A percentile compares a stretch with the other conserved stretches of the same genome.
Evolutionary conservation across 768 basidiomycete genomes (phyloP).

Genomic region (Megacollybia marginata): DNA sequence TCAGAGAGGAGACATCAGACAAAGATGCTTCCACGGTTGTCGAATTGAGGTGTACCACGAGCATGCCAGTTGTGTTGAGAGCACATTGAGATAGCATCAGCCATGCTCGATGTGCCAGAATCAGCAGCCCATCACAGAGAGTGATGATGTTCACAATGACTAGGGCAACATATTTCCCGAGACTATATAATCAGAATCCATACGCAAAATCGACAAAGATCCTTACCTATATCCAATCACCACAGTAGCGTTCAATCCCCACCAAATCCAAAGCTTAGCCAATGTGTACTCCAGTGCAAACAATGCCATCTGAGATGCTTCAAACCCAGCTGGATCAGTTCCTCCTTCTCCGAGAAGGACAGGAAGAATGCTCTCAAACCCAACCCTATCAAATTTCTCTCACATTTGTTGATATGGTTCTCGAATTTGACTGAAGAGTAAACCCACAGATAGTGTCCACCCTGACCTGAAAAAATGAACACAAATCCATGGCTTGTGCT

Average conservation of each 20-base stretch:
- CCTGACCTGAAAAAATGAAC: constrained; percentile 77
- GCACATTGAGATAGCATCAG: constrained; percentile 46
- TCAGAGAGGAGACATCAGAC: constrained; percentile 26
- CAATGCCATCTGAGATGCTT: constrained; percentile 45
- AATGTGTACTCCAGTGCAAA: constrained; percentile 61
- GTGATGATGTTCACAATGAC: constrained; percentile 53
- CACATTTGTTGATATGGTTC: constrained; percentile 49
- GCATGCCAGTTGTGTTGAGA: constrained; percentile 39
- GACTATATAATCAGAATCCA: constrained; percentile 27
- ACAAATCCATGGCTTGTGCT: constrained; percentile 20
- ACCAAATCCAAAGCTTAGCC: constrained; percentile 56
- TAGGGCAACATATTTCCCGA: constrained; percentile 72
- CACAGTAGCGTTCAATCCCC: constrained; percentile 53
- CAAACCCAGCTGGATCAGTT: constrained; percentile 20
- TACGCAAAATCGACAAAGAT: not conserved
- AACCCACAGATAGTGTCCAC: constrained; percentile 60
- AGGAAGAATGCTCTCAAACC: constrained; percentile 43
- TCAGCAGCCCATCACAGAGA: constrained; percentile 51
- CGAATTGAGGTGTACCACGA: too few species aligned
- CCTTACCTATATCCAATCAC: constrained; percentile 68
- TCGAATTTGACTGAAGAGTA: constrained; percentile 38
- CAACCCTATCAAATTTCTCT: constrained; percentile 38
- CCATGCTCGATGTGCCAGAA: constrained; percentile 48
- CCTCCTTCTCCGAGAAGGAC: constrained; percentile 27
- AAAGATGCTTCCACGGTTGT: too few species aligned